Conservation (phyloP, 495 filamentous ascomycete genomes). For the Tuber indicum region DNA sequence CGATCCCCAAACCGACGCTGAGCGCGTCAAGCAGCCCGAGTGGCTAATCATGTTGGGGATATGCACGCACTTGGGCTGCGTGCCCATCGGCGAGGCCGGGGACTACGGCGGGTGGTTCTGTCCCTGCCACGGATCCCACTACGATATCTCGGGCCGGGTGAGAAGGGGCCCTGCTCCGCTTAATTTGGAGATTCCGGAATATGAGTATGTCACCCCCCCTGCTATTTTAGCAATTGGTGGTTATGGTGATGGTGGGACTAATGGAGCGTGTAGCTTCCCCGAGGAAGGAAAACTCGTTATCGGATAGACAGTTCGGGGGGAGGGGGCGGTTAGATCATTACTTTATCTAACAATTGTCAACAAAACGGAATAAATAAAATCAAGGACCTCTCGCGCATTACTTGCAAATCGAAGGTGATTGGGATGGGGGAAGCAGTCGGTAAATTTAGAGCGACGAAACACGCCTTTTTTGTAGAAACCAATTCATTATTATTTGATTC, state of each 20-base stretch:
- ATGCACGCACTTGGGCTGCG: conserved; percentile 98
- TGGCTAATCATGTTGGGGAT: conserved; percentile 99
- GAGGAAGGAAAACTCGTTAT: conserved; percentile 72
- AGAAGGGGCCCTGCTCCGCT: conserved; percentile 92
- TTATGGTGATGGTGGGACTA: neutral
- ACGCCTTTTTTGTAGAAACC: conserved; percentile 36
- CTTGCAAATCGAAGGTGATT: conserved; percentile 23
- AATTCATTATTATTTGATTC: conserved; percentile 29
- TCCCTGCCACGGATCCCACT: conserved; percentile 99
- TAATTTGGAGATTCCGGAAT: conserved; percentile 90
- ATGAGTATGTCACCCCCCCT: conserved; percentile 49
- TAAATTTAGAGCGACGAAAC: conserved; percentile 31
- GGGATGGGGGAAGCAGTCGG: conserved; percentile 15
- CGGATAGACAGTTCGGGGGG: conserved; percentile 53
- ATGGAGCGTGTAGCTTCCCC: conserved; percentile 51
- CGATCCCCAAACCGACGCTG: conserved; percentile 83
- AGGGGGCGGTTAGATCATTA: neutral
- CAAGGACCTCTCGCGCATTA: neutral
- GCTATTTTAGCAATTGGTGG: neutral
- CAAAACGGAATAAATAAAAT: neutral
- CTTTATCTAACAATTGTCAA: neutral
- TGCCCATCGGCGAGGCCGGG: conserved; percentile 96
- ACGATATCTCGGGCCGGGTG: conserved; percentile 97
- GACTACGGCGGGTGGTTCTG: conserved; percentile 99
- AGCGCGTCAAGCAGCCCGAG: conserved; percentile 95